Conservation (phyloP, 768 basidiomycete genomes). For the Termitomyces sp. region DNA sequence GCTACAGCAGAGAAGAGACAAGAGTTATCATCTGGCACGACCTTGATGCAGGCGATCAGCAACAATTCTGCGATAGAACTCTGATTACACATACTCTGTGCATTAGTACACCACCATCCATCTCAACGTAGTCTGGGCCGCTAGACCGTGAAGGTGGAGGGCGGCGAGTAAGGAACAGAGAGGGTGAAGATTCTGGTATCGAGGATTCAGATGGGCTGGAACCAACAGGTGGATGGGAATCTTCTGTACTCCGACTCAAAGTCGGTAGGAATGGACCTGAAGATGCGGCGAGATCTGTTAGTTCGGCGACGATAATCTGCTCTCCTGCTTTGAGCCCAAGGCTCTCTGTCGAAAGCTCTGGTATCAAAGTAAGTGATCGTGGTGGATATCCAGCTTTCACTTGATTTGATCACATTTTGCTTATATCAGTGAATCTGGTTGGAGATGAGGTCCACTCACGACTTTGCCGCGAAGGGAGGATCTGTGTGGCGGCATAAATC, state of each 20-base stretch:
- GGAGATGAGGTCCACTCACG: conserved; percentile 39
- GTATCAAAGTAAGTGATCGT: conserved; percentile 58
- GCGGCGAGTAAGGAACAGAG: not conserved
- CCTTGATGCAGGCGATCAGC: not conserved
- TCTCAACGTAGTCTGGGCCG: conserved; percentile 54
- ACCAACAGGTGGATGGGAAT: conserved; percentile 11
- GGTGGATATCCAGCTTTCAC: conserved; percentile 89
- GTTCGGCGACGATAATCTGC: conserved; percentile 73
- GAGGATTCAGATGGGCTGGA: not conserved
- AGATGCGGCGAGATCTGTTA: conserved; percentile 16
- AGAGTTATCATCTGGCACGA: conserved; percentile 97
- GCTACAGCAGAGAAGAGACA: conserved; percentile 89
- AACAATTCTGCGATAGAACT: not conserved
- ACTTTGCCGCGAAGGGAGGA: conserved; percentile 72
- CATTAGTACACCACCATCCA: conserved; percentile 61
- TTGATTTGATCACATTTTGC: conserved; percentile 19
- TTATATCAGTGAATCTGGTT: not conserved
- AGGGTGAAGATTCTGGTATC: not conserved
- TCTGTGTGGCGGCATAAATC: conserved; percentile 61
- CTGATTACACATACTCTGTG: conserved; percentile 48
- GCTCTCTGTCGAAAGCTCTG: conserved; percentile 68
- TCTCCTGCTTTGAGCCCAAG: conserved; percentile 77
- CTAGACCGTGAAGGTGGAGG: conserved; percentile 10
- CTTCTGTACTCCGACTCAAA: not conserved
- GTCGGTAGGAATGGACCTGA: conserved; percentile 11